phyloP scores from a whole-genome alignment of 2,329 filamentous ascomycete species.

The Calonectria crousiana region DNA sequence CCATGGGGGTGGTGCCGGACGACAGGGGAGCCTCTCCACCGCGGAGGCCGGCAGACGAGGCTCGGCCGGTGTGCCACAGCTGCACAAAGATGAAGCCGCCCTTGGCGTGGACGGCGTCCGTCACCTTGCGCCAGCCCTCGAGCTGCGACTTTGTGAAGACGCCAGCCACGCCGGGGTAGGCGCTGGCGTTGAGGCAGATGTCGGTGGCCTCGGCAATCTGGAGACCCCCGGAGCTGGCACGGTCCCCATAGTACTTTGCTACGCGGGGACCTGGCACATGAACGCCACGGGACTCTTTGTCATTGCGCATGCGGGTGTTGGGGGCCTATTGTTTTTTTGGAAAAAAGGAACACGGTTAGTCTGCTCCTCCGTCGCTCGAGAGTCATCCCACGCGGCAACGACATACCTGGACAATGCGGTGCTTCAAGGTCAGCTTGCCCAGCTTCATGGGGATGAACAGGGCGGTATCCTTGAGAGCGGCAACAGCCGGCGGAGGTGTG shows the following conservation, averaged over 20 bases:
- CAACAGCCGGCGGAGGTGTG: constrained; percentile 32
- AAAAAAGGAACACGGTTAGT: neutral
- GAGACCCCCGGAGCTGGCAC: constrained; percentile 49
- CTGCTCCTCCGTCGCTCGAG: neutral
- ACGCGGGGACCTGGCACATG: constrained; percentile 47
- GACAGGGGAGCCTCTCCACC: constrained; percentile 38
- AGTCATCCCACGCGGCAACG: neutral
- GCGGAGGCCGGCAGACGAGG: constrained; percentile 51
- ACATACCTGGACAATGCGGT: constrained; percentile 52
- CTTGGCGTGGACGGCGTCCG: constrained; percentile 44
- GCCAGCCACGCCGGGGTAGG: constrained; percentile 45
- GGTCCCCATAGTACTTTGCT: constrained; percentile 46
- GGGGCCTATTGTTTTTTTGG: constrained; percentile 29
- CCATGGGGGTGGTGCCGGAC: constrained; percentile 49
- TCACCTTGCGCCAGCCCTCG: constrained; percentile 43
- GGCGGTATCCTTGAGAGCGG: constrained; percentile 42
- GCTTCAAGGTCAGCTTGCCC: constrained; percentile 48
- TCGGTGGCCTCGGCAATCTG: constrained; percentile 48
- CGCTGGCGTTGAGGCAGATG: constrained; percentile 45
- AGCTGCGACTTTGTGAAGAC: constrained; percentile 47
- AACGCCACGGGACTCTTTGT: constrained; percentile 48
- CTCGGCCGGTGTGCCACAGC: constrained; percentile 71
- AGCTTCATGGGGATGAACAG: constrained; percentile 52
- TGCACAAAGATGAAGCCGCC: constrained; percentile 67
- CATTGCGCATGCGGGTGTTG: constrained; percentile 40